Conservation (phyloP, 495 filamentous ascomycete species). For the Tuber melanosporum region DNA sequence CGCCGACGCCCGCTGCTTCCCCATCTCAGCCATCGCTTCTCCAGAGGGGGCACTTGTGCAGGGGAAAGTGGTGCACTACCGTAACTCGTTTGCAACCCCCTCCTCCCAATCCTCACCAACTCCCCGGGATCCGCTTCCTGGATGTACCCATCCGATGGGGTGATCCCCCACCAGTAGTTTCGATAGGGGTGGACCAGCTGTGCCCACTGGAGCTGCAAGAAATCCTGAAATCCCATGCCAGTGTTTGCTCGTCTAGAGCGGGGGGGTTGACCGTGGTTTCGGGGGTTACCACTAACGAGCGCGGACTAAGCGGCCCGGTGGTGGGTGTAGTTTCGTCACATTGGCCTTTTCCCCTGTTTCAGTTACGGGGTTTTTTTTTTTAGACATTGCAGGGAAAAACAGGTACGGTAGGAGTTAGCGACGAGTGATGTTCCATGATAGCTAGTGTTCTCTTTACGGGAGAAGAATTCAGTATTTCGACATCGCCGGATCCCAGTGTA, state of each 20-base stretch:
- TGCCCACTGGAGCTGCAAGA: background rate
- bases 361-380: background rate
- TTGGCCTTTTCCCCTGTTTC: background rate
- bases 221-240: background rate
- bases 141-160: background rate
- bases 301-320: background rate
- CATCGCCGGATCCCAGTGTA: no score
- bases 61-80: background rate
- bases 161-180: background rate
- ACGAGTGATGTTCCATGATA: background rate
- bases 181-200: background rate
- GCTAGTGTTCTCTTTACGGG: background rate
- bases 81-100: background rate
- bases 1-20: background rate
- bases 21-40: background rate
- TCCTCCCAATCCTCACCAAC: background rate
- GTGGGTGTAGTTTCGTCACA: background rate
- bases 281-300: background rate
- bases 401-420: background rate
- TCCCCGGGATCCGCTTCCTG: background rate
- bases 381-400: background rate
- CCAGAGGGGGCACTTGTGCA: background rate
- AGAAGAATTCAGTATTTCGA: background rate
- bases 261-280: background rate
- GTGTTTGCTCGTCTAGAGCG: background rate